A percentile compares a stretch with the other conserved stretches of the same genome.
Conservation (phyloP, 2,329 filamentous ascomycete genomes). For the Macrophomina tecta region DNA sequence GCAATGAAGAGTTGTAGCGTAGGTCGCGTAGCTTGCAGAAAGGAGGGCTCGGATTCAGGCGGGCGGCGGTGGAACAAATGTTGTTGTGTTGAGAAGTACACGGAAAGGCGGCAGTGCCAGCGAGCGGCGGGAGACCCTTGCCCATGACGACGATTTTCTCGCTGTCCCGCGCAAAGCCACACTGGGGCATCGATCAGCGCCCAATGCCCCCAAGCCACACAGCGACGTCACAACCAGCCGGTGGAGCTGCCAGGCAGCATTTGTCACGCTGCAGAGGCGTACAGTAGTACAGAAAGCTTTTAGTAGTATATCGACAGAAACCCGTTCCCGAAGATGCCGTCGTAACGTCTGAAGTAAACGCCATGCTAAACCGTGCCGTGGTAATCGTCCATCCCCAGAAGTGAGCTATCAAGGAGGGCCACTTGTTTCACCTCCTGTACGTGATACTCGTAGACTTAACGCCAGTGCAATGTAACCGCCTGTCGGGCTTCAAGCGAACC, state of each 20-base stretch:
- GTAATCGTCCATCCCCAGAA: slow-evolving; percentile 26
- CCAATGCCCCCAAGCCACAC: slow-evolving; percentile 18
- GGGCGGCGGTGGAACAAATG: slow-evolving; percentile 9
- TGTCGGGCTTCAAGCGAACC: slow-evolving; percentile 12
- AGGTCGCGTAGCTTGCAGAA: not conserved
- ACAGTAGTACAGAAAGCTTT: slow-evolving; percentile 16
- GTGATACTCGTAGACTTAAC: slow-evolving; percentile 24
- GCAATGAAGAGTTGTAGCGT: not conserved
- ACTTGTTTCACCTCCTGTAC: slow-evolving; percentile 30
- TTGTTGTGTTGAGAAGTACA: not conserved
- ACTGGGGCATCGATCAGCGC: slow-evolving; percentile 24
- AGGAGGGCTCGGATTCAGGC: not conserved
- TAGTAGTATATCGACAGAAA: slow-evolving; percentile 26
- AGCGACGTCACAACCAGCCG: slow-evolving; percentile 5
- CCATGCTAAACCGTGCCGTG: slow-evolving; percentile 28
- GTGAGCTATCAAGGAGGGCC: slow-evolving; percentile 29
- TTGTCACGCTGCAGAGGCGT: not conserved
- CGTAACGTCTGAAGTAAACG: slow-evolving; percentile 27
- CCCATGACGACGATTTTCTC: slow-evolving; percentile 26
- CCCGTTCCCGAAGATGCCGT: slow-evolving; percentile 27
- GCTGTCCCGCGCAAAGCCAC: slow-evolving; percentile 17
- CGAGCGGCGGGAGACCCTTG: slow-evolving; percentile 25
- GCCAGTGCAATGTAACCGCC: slow-evolving; percentile 28
- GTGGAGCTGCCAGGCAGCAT: not conserved
- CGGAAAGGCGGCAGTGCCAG: slow-evolving; percentile 20